Conservation (phyloP, 2,329 filamentous ascomycete genomes). For the Incumbomyces lentus region DNA sequence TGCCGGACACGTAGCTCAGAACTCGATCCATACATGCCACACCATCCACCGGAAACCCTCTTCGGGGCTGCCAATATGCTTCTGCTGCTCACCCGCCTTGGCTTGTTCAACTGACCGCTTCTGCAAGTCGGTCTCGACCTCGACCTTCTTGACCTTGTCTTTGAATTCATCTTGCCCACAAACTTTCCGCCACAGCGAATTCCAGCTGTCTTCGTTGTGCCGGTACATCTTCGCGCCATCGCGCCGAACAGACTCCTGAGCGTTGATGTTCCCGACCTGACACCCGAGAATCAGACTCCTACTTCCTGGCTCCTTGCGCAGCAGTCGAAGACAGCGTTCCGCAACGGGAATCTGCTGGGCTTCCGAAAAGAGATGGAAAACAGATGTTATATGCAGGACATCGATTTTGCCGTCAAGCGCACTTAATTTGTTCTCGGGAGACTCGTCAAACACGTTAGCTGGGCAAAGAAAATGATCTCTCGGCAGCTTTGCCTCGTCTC, state of each 20-base stretch:
- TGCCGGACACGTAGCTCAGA: neutral
- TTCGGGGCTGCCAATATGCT: conserved; percentile 3
- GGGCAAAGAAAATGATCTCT: conserved; percentile 29
- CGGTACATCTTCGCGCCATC: conserved; percentile 13
- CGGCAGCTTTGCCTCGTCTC: conserved; percentile 26
- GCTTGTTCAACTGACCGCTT: neutral
- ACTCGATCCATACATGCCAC: conserved; percentile 19
- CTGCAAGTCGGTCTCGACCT: conserved; percentile 12
- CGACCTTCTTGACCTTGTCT: conserved; percentile 18
- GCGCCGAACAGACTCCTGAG: conserved; percentile 12
- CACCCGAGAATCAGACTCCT: conserved; percentile 19
- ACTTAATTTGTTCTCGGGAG: conserved; percentile 10
- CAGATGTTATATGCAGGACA: conserved; percentile 28
- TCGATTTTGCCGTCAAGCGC: conserved; percentile 23
- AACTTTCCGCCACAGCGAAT: conserved; percentile 45
- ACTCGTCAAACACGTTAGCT: conserved; percentile 22
- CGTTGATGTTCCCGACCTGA: conserved; percentile 19
- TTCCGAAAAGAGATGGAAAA: conserved; percentile 34
- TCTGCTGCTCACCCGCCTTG: neutral
- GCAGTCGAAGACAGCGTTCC: conserved; percentile 14
- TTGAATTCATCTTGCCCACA: conserved; percentile 26
- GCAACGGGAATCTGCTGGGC: conserved; percentile 25
- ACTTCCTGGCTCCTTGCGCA: conserved; percentile 7
- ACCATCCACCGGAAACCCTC: conserved; percentile 18
- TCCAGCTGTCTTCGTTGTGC: conserved; percentile 40